Percentiles rank a stretch among this genome's conserved stretches.
Conservation (phyloP, 2,329 filamentous ascomycete species). For the Colletotrichum trifolii region DNA sequence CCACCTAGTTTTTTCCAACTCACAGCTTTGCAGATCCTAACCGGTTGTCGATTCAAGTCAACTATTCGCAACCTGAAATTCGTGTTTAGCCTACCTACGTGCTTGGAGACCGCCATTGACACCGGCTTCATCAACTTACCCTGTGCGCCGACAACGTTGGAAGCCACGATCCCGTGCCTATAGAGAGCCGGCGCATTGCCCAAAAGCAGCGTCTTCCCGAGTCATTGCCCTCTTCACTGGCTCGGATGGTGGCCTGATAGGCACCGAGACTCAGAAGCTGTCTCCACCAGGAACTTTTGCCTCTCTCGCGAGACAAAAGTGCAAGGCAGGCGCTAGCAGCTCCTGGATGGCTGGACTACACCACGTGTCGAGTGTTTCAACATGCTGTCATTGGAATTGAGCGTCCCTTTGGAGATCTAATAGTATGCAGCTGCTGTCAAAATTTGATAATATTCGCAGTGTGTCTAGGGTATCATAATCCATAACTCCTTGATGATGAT, state of each 20-base stretch:
- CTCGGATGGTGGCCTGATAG: conserved; percentile 4
- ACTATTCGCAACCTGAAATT: too few species aligned
- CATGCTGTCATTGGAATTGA: too few species aligned
- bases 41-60: too few species aligned
- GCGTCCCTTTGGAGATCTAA: background rate
- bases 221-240: background rate
- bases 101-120: too few species aligned
- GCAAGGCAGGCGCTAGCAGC: background rate
- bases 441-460: conserved; percentile 6
- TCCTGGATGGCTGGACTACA: too few species aligned
- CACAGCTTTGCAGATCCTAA: too few species aligned
- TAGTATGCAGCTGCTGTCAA: too few species aligned
- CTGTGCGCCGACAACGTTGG: too few species aligned
- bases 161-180: background rate
- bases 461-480: conserved; percentile 20
- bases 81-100: too few species aligned
- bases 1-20: too few species aligned
- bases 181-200: background rate
- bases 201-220: conserved; percentile 4
- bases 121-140: too few species aligned
- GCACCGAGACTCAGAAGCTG: conserved; percentile 13
- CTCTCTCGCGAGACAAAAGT: conserved; percentile 22
- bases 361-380: too few species aligned
- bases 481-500: conserved; percentile 10
- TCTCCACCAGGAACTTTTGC: conserved; percentile 27